Conservation (phyloP, 306 rosid genomes). For the Cicer chorassanicum region DNA sequence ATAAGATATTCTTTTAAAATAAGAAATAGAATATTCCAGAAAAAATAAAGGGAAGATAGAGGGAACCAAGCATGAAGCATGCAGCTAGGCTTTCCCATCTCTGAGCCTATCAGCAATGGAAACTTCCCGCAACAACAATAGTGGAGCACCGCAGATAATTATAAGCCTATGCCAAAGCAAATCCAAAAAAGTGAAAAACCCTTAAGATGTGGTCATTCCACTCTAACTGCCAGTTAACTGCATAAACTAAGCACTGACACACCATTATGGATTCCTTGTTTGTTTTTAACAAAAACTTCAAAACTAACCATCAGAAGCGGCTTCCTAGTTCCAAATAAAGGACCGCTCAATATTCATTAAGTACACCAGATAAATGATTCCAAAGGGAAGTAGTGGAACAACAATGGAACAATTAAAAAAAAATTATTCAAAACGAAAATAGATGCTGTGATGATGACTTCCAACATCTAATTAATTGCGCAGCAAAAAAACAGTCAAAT, state of each 20-base stretch:
- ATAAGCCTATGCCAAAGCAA: slow-evolving; percentile 28
- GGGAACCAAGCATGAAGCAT: not conserved
- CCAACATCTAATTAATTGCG: slow-evolving; percentile 2
- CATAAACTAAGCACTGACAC: slow-evolving; percentile 14
- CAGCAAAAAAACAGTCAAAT: not conserved
- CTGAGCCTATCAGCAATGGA: not conserved
- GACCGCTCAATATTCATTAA: not conserved
- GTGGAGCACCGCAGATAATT: not conserved
- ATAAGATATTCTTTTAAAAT: slow-evolving; percentile 7
- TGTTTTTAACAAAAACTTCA: slow-evolving; percentile 40
- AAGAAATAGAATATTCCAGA: not conserved
- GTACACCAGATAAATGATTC: slow-evolving; percentile 2
- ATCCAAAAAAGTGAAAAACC: slow-evolving; percentile 10
- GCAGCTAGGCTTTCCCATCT: slow-evolving; percentile 6
- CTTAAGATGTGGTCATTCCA: slow-evolving; percentile 15
- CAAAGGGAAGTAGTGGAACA: not conserved
- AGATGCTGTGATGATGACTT: not conserved
- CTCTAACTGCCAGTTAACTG: slow-evolving; percentile 9
- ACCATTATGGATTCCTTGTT: slow-evolving; percentile 26
- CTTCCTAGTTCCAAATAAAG: slow-evolving; percentile 1
- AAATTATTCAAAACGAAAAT: slow-evolving; percentile 22
- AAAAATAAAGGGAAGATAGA: not conserved
- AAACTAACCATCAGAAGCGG: slow-evolving; percentile 29
- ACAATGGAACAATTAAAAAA: slow-evolving; percentile 1
- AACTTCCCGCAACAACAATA: not conserved